Evolutionary conservation across 202 grass and related monocot genomes (phyloP).

Genomic region (Carex arenaria): DNA sequence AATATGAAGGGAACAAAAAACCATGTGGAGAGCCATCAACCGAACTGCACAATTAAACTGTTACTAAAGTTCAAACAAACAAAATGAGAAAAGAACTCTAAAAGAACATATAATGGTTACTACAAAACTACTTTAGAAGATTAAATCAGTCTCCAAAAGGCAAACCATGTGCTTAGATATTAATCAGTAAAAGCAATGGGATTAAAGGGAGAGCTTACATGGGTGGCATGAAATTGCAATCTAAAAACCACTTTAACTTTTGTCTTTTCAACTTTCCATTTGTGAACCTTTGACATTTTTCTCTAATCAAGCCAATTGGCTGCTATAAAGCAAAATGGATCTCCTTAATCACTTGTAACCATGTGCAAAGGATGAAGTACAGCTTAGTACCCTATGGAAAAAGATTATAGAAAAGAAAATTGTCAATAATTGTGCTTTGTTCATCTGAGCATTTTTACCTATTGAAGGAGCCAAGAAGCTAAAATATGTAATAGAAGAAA

Average conservation of each 20-base stretch:
- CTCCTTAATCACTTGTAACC: conserved; percentile 3
- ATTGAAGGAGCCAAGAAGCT: neutral
- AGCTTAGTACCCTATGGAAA: conserved; percentile 8
- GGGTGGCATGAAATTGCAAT: conserved; percentile 90
- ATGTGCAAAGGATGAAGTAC: conserved; percentile 18
- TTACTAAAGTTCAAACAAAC: conserved; percentile 13
- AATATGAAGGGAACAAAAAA: conserved; percentile 27
- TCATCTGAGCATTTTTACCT: neutral
- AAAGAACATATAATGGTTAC: neutral
- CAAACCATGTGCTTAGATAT: conserved; percentile 32
- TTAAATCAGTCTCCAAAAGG: neutral
- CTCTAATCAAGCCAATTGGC: conserved; percentile 32
- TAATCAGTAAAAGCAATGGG: conserved; percentile 13
- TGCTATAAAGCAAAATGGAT: conserved; percentile 12
- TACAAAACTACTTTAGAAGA: conserved; percentile 19
- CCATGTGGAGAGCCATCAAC: neutral
- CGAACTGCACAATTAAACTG: neutral
- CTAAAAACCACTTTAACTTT: conserved; percentile 99
- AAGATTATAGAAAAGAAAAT: neutral
- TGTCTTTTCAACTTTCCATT: conserved; percentile 93
- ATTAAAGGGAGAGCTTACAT: conserved; percentile 55
- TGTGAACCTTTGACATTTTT: conserved; percentile 85
- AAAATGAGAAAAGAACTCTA: conserved; percentile 13
- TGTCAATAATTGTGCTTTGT: neutral
- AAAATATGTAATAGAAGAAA: neutral